phyloP scores from a whole-genome alignment of 176 grass and related monocot species.

The Cocos nucifera region DNA sequence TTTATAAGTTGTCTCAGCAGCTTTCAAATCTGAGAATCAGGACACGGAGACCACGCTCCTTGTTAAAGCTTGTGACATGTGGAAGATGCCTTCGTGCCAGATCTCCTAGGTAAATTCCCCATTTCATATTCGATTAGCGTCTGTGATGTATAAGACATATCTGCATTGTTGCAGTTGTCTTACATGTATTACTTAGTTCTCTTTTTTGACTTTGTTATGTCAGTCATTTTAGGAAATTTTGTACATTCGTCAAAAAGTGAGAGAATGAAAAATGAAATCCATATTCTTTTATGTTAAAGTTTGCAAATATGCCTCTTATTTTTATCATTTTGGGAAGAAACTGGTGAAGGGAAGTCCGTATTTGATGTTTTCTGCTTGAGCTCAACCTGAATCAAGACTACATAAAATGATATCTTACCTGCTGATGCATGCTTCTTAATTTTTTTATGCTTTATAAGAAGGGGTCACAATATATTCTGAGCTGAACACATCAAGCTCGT shows the following conservation, averaged over 20 bases:
- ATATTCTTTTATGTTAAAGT: background rate
- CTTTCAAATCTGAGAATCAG: constrained; percentile 21
- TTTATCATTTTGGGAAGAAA: no score
- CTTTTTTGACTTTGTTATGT: no score
- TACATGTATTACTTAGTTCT: background rate
- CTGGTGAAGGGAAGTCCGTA: no score
- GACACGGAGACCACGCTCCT: constrained; percentile 3
- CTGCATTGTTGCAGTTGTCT: background rate
- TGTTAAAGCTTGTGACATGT: constrained; percentile 24
- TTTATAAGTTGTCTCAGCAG: constrained; percentile 17
- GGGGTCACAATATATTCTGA: no score
- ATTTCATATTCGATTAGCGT: background rate
- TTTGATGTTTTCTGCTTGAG: no score
- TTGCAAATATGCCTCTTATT: background rate
- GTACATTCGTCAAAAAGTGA: background rate
- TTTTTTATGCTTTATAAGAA: no score
- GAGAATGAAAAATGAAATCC: background rate
- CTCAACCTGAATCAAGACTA: no score
- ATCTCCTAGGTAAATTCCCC: constrained; percentile 18
- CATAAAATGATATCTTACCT: no score
- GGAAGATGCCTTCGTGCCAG: constrained; percentile 30
- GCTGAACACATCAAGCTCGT: no score
- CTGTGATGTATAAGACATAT: background rate
- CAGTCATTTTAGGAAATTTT: background rate
- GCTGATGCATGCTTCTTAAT: no score